phyloP scores from a whole-genome alignment of 306 rosid genomes.

The Albizia julibrissin region DNA sequence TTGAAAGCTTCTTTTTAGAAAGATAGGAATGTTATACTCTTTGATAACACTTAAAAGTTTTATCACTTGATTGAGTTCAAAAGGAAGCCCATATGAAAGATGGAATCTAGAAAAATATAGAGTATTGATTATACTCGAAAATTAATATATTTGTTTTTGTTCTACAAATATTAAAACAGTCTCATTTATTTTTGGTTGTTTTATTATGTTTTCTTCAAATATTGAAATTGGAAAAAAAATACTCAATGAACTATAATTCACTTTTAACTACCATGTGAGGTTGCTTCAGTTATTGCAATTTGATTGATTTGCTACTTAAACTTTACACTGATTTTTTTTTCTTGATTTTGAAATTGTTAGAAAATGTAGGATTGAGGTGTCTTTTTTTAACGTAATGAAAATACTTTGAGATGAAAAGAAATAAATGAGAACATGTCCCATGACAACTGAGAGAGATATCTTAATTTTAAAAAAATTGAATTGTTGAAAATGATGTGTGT shows the following conservation, averaged over 20 bases:
- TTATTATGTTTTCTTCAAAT: not conserved
- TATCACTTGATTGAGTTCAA: not conserved
- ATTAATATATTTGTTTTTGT: not conserved
- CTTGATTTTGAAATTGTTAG: not conserved
- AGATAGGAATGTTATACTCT: not conserved
- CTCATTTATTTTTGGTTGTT: not conserved
- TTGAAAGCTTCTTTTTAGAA: not conserved
- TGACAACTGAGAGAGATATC: not conserved
- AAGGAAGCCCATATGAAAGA: not conserved
- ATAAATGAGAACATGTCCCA: not conserved
- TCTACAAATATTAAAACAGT: not conserved
- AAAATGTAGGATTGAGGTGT: not conserved
- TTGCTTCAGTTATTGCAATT: not conserved
- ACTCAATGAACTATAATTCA: slow-evolving; percentile 14
- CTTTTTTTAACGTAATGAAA: not conserved
- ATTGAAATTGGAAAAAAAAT: not conserved
- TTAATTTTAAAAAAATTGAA: not conserved
- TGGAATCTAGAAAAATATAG: not conserved
- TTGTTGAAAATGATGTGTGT: not conserved
- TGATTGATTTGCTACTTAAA: not conserved
- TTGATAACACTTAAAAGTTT: not conserved
- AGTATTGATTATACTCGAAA: not conserved
- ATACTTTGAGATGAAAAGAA: not conserved
- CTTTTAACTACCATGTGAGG: not conserved
- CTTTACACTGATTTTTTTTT: too few relatives aligned